phyloP scores from a whole-genome alignment of 2,329 filamentous ascomycete species.

The Sordariomycetes sp. region DNA sequence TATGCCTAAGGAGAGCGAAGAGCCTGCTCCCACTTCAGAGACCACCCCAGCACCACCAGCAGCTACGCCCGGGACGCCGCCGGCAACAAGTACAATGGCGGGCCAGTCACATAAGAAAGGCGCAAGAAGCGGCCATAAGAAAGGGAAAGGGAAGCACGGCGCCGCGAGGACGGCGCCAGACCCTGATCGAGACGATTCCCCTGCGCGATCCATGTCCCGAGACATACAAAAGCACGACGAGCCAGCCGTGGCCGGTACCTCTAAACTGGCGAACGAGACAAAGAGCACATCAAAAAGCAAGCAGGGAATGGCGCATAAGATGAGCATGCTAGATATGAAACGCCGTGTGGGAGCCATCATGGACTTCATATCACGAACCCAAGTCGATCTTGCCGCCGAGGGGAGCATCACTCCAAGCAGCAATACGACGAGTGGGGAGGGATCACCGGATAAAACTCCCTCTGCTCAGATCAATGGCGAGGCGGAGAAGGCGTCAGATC shows the following conservation, averaged over 20 bases:
- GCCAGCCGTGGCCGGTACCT: conserved; percentile 11
- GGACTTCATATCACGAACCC: conserved; percentile 82
- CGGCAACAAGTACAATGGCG: conserved; percentile 33
- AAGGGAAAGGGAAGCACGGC: conserved; percentile 65
- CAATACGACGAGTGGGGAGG: conserved; percentile 21
- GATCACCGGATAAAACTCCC: conserved; percentile 24
- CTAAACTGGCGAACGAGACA: conserved; percentile 30
- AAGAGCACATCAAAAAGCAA: conserved; percentile 47
- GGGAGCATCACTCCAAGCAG: conserved; percentile 32
- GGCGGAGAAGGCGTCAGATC: too few species aligned
- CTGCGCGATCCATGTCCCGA: conserved; percentile 45
- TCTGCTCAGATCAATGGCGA: conserved; percentile 26
- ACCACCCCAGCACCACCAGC: conserved; percentile 13
- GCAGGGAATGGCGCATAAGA: conserved; percentile 49
- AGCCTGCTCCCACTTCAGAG: conserved; percentile 19
- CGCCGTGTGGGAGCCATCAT: conserved; percentile 75
- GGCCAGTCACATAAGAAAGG: conserved; percentile 47
- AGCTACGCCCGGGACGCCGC: conserved; percentile 27
- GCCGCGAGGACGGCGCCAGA: conserved; percentile 76
- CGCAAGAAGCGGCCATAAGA: conserved; percentile 52
- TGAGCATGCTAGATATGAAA: conserved; percentile 83
- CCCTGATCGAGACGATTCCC: conserved; percentile 44
- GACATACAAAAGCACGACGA: conserved; percentile 28
- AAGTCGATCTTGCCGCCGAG: conserved; percentile 74
- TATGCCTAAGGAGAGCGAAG: conserved; percentile 17